phyloP scores from a whole-genome alignment of 805 yeast genomes.

The Ogataea angusta region DNA sequence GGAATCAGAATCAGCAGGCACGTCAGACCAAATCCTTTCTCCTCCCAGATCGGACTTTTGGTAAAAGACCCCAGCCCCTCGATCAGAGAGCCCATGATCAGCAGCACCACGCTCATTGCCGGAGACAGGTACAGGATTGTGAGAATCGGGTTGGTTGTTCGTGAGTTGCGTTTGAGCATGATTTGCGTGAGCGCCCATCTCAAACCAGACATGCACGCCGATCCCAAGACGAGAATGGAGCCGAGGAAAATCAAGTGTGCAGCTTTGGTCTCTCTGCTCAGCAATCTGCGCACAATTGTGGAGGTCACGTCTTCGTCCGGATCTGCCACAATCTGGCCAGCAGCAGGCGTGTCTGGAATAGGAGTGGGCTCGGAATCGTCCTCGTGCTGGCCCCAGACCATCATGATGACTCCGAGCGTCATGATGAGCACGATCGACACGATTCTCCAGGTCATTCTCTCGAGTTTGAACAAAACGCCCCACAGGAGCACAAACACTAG shows the following conservation, averaged over 20 bases:
- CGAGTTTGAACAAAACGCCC: constrained; percentile 79
- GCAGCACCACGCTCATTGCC: constrained; percentile 64
- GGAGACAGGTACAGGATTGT: constrained; percentile 87
- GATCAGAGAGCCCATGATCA: constrained; percentile 57
- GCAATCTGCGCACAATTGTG: constrained; percentile 10
- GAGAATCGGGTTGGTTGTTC: constrained; percentile 70
- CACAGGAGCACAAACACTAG: constrained; percentile 86
- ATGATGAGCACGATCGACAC: constrained; percentile 69
- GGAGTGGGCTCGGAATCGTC: constrained; percentile 8
- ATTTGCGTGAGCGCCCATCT: constrained; percentile 96
- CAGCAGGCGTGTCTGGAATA: background rate
- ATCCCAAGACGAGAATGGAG: constrained; percentile 66
- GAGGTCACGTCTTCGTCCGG: constrained; percentile 3
- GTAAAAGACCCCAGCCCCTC: constrained; percentile 65
- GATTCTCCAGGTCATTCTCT: constrained; percentile 65
- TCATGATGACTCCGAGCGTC: constrained; percentile 82
- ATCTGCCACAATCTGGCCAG: constrained; percentile 23
- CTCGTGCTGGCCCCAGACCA: constrained; percentile 61
- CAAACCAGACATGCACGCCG: constrained; percentile 81
- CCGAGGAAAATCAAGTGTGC: constrained; percentile 46
- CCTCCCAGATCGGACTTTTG: constrained; percentile 58
- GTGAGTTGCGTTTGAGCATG: constrained; percentile 56
- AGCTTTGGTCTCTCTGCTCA: constrained; percentile 12
- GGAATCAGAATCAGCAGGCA: constrained; percentile 66
- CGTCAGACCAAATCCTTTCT: constrained; percentile 56